Base-by-base conservation (phyloP, 2,329 filamentous ascomycete species). In the Beauveria sp. region DNA sequence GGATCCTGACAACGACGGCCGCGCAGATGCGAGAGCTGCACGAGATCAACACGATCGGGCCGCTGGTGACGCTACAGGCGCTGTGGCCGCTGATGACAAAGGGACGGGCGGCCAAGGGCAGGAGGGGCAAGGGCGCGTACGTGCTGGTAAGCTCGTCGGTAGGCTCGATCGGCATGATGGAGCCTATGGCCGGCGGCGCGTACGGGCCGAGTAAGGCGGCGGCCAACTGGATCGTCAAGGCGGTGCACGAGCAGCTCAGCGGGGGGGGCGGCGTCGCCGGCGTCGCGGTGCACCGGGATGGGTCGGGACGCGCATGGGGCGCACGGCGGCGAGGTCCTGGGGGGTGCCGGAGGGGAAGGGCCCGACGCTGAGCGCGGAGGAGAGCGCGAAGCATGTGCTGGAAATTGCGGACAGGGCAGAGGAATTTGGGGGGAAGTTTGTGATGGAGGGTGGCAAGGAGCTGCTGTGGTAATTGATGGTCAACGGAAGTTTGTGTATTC, bases 21-120 rank as follows among this genome's bases (percentile, higher is more conserved):
- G 65, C 64, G 2, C 74, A 78, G 50, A 64, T 82, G 40, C 68
- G 70, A 7, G 64, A 72, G 1, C 71, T 78, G 8, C 73, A 80
- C 61, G 71, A 79, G 9, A 69, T 77, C 50, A 84, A 84, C 65
- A 72, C 76, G 0, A 71, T 79, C 24, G 74, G 71, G 1, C 75
- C 76, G 0, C 64, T 77, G 3, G 65, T 68, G 14, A 67, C 77
- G 0, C 72, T 70, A 53, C 74, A 75, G 59, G 76, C 73, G 0
- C 63, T 73, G 3, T 70, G 69, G 65, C 69, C 74, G 0, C 67
- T 80, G 0, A 65, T 82, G 26, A 55, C 62, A 28, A 38, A 24
- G 28, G 38, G 53, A 4, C 20, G 60, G 24, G 22, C 18, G n/a
- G 48, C 4, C 18, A 31, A 24, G 34, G 60, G 34, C 1, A 10